phyloP scores from a whole-genome alignment of 83 land plant genomes.

The Thuja plicata region DNA sequence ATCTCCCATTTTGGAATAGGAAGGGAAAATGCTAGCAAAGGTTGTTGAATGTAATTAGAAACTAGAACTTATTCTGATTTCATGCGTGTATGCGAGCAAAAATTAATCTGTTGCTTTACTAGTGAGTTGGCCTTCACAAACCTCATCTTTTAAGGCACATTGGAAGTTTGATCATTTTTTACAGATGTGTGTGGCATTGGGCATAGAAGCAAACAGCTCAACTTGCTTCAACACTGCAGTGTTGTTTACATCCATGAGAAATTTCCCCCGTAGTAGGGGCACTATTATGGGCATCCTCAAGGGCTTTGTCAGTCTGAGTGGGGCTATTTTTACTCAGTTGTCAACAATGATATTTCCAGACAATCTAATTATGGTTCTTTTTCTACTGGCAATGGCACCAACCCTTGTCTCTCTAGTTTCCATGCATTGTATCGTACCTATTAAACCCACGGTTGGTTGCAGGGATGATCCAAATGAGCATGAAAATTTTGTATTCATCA shows the following conservation, averaged over 20 bases:
- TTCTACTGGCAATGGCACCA: conserved; percentile 26
- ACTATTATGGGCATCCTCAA: conserved; percentile 21
- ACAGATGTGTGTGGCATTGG: conserved; percentile 25
- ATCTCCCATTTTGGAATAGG: too few species aligned
- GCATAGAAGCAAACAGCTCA: conserved; percentile 24
- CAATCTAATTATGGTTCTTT: conserved; percentile 11
- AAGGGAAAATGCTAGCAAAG: too few species aligned
- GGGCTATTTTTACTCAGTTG: conserved; percentile 28
- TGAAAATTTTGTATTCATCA: conserved; percentile 13
- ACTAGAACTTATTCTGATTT: too few species aligned
- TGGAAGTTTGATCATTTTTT: neutral
- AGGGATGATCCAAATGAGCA: conserved; percentile 24
- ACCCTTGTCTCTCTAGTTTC: conserved; percentile 1
- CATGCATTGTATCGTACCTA: conserved; percentile 23
- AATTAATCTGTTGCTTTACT: too few species aligned
- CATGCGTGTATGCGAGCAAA: too few species aligned
- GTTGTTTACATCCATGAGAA: conserved; percentile 26
- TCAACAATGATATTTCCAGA: conserved; percentile 12
- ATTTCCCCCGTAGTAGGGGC: conserved; percentile 30
- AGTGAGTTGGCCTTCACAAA: too few species aligned
- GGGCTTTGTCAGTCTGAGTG: conserved; percentile 28
- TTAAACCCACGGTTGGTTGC: neutral
- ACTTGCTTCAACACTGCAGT: conserved; percentile 32
- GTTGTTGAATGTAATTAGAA: too few species aligned
- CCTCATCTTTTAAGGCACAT: neutral